These are phyloP conservation scores for Lathyrus oleraceus DNA, from an alignment of 306 rosid genomes.

Conservation along the genomic window DNA sequence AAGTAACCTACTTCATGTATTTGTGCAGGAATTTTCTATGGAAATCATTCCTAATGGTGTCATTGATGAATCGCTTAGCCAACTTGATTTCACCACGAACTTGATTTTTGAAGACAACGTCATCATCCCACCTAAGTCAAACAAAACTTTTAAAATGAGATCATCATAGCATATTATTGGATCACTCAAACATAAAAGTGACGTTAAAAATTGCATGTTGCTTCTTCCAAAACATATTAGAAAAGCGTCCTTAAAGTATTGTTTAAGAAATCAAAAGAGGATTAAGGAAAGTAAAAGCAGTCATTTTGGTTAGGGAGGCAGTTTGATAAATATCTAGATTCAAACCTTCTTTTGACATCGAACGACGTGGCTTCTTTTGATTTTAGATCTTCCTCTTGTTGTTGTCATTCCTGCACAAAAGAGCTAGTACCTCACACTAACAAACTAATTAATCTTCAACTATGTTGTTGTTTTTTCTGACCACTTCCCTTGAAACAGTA, in stretches of 20 bases:
- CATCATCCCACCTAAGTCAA: constrained; percentile 80
- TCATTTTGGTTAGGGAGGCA: not conserved
- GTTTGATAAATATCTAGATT: constrained; percentile 10
- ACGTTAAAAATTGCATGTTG: not conserved
- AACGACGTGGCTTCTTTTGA: constrained; percentile 77
- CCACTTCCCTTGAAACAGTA: too few species aligned
- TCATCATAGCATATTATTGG: not conserved
- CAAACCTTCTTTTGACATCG: constrained; percentile 80
- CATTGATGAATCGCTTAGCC: constrained; percentile 89
- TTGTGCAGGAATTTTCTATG: constrained; percentile 85
- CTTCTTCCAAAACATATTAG: not conserved
- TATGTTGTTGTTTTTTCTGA: too few species aligned
- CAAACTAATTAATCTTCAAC: too few species aligned
- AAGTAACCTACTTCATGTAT: constrained; percentile 97
- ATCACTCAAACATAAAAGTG: not conserved
- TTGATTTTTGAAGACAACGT: constrained; percentile 90
- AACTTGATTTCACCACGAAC: constrained; percentile 86
- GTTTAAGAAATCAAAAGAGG: too few species aligned
- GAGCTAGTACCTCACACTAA: too few species aligned
- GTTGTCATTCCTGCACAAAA: constrained; percentile 57
- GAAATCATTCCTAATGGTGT: constrained; percentile 90
- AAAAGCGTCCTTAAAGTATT: too few species aligned
- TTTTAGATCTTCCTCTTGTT: constrained; percentile 84
- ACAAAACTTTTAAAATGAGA: not conserved
- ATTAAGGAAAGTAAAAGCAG: not conserved